These are phyloP conservation scores for Phytophthora ramorum DNA, from an alignment of 352 stramenopile genomes.

Conservation along the genomic window DNA sequence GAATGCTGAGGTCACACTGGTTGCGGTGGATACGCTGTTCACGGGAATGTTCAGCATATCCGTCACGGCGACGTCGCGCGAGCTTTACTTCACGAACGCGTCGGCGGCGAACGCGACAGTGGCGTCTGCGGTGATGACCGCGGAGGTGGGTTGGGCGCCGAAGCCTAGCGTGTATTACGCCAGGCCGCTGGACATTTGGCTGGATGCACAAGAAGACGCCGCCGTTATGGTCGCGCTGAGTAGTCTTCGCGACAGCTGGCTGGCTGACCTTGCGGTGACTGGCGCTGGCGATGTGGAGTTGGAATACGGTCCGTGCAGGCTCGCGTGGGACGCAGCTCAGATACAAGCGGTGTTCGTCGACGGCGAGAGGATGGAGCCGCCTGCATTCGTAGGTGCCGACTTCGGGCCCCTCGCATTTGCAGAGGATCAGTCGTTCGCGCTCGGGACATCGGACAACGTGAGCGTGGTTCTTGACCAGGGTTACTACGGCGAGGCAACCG, in stretches of 20 bases:
- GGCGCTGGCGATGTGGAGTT: not conserved
- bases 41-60: not conserved
- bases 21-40: conserved; percentile 11
- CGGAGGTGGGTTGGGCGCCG: conserved; percentile 23
- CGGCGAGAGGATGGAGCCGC: not conserved
- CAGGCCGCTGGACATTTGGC: conserved; percentile 24
- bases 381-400: not conserved
- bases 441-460: conserved; percentile 3
- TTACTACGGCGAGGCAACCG: conserved; percentile 16
- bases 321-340: conserved; percentile 8
- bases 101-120: conserved; percentile 6
- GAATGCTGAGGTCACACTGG: conserved; percentile 20
- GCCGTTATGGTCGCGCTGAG: conserved; percentile 3
- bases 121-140: conserved; percentile 8
- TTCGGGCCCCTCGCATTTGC: conserved; percentile 20
- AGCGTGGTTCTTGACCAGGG: not conserved
- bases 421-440: conserved; percentile 5
- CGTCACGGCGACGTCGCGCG: not conserved
- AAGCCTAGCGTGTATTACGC: conserved; percentile 18
- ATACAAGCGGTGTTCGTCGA: conserved; percentile 25
- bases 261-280: not conserved
- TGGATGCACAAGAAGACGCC: conserved; percentile 15
- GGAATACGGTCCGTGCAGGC: conserved; percentile 11
- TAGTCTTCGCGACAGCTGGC: conserved; percentile 7
- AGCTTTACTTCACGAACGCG: conserved; percentile 5